Evolutionary conservation across 2,329 filamentous ascomycete genomes (phyloP).

Genomic region (Monascus ruber): DNA sequence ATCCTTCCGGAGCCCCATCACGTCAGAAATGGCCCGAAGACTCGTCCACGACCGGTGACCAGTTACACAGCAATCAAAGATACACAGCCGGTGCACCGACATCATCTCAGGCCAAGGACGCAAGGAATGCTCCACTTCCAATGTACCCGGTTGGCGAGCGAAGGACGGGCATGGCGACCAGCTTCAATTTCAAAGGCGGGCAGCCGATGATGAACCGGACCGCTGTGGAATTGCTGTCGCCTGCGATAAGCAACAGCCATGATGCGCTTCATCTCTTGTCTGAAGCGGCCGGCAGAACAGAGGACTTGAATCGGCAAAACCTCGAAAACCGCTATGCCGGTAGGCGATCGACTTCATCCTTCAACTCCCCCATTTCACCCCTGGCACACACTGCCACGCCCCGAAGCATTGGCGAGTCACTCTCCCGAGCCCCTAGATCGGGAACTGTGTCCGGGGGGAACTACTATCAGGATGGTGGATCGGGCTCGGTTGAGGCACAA

Average conservation of each 20-base stretch:
- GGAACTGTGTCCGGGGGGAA: slow-evolving; percentile 38
- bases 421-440: slow-evolving; percentile 26
- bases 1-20: slow-evolving; percentile 6
- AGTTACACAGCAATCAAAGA: slow-evolving; percentile 1
- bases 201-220: slow-evolving; percentile 49
- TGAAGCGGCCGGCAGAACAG: slow-evolving; percentile 56
- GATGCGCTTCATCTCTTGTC: slow-evolving; percentile 87
- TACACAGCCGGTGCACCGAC: slow-evolving; percentile 8
- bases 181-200: slow-evolving; percentile 37
- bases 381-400: slow-evolving; percentile 24
- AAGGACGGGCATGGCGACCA: slow-evolving; percentile 13
- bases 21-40: slow-evolving; percentile 21
- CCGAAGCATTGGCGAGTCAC: slow-evolving; percentile 23
- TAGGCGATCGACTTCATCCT: slow-evolving; percentile 28
- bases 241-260: slow-evolving; percentile 77
- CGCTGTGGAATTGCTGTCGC: slow-evolving; percentile 47
- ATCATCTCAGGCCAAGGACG: slow-evolving; percentile 14
- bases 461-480: slow-evolving; percentile 35
- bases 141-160: slow-evolving; percentile 10
- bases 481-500: slow-evolving; percentile 9
- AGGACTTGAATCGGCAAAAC: slow-evolving; percentile 38
- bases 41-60: slow-evolving; percentile 7
- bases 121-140: slow-evolving; percentile 14
- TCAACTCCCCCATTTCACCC: slow-evolving; percentile 26
- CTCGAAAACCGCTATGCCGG: slow-evolving; percentile 35